Percentiles rank a stretch among this genome's conserved stretches.
phyloP scores from a whole-genome alignment of 257 asterid genomes.

The Paulownia fortunei region DNA sequence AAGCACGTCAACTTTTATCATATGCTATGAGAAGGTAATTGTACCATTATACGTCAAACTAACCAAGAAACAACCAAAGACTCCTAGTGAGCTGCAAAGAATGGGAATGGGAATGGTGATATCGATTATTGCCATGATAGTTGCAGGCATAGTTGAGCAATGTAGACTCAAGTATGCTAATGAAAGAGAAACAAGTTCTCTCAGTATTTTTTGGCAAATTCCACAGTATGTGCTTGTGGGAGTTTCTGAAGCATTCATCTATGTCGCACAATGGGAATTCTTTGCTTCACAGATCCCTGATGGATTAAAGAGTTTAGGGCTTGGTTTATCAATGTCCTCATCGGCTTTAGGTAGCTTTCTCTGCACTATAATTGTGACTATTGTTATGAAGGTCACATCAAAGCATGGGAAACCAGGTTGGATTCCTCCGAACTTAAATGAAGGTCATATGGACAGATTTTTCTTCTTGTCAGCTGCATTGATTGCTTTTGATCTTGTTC shows the following conservation, averaged over 20 bases:
- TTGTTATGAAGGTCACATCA: constrained; percentile 71
- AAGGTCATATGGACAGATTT: constrained; percentile 85
- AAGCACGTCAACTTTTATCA: constrained; percentile 77
- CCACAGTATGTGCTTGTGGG: constrained; percentile 91
- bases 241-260: constrained; percentile 77
- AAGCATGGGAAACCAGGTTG: constrained; percentile 76
- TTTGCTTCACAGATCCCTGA: constrained; percentile 71
- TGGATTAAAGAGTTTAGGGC: constrained; percentile 74
- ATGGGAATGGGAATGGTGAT: constrained; percentile 82
- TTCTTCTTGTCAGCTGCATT: constrained; percentile 78
- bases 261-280: constrained; percentile 86
- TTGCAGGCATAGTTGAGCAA: constrained; percentile 76
- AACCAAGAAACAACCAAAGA: constrained; percentile 55
- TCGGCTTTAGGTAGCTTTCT: constrained; percentile 81
- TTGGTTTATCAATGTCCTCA: constrained; percentile 81
- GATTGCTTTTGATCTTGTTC: constrained; percentile 60
- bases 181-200: constrained; percentile 58
- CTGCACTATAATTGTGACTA: constrained; percentile 58
- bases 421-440: constrained; percentile 72
- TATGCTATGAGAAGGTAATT: constrained; percentile 69
- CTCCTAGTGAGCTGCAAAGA: constrained; percentile 66
- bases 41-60: constrained; percentile 65
- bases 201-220: constrained; percentile 78
- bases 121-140: constrained; percentile 60
- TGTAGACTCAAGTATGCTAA: constrained; percentile 54